Base-by-base conservation (phyloP, 176 grass and related monocot species). In the Aegilops bicornis region DNA sequence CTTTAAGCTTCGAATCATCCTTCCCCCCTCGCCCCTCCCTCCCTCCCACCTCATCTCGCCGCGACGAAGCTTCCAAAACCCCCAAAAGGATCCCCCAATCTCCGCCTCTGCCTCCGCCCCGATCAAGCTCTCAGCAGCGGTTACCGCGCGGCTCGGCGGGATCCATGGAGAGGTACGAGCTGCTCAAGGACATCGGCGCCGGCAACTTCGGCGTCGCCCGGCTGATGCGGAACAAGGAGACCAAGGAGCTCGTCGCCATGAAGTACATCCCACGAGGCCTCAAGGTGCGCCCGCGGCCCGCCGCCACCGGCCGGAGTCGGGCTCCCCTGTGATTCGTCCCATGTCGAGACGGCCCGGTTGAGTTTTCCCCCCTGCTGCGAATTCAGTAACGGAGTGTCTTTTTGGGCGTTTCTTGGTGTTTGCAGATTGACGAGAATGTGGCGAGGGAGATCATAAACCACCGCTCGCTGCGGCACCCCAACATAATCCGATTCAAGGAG, bases 121-220 rank as follows among this genome's bases (percentile, higher is more conserved):
- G 74, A 77, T 77, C 50, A 13, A 22, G 7, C 39, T 4, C 8
- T 8, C 48, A 20, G 23, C 14, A 24, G 52, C 24, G 40, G 54
- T 13, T 39, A 15, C n/a, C 14, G 50, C 50, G 6, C 50, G 16
- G 6, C 50, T 19, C 16, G 16, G 50, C 64, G 73, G 32, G 56
- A 76, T 27, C 64, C 87, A 96, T 96, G 94, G 94, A 96, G 91
- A 96, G 89, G 92, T 97, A 97, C 90, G 95, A 97, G 90, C 92
- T 97, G 40, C 74, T 97, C 90, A 97, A 92, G 90, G 95, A 97
- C 54, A 97, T 97, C 86, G 95, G 95, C 43, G 79, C 90, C 73
- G 95, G 92, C 33, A 95, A 97, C 87, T 97, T 95, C 85, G 95
- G 92, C 52, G 90, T 97, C 2, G 95, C 92, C 52, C 77, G 95